Percentiles rank a stretch among this genome's conserved stretches.
phyloP scores from a whole-genome alignment of 345 rosid genomes.

The Diplotaxis tenuifolia region DNA sequence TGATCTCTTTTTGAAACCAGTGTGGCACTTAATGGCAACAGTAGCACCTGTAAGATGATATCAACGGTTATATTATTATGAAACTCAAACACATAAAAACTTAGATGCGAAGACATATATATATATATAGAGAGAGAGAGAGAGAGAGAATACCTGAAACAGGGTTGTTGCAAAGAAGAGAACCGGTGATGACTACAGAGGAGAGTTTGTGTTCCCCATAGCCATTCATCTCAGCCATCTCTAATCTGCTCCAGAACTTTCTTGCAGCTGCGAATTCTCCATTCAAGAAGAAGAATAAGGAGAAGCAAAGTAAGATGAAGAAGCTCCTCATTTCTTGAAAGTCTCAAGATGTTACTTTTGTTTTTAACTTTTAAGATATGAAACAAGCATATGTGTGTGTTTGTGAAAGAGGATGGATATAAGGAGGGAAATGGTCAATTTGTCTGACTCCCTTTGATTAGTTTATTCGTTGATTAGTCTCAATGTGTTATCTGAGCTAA shows the following conservation, averaged over 20 bases:
- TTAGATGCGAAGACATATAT: neutral
- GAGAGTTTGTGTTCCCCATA: slow-evolving; percentile 41
- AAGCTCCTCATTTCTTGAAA: slow-evolving; percentile 17
- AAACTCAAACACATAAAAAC: neutral
- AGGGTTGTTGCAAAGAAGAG: slow-evolving; percentile 29
- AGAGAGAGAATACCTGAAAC: slow-evolving; percentile 33
- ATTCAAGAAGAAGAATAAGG: slow-evolving; percentile 21
- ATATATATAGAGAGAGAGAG: no score
- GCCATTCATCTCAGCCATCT: slow-evolving; percentile 39
- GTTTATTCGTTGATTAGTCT: neutral
- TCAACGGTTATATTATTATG: neutral
- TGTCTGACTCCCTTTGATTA: slow-evolving; percentile 13
- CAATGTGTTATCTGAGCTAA: slow-evolving; percentile 32
- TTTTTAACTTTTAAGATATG: neutral
- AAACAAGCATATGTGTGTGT: slow-evolving; percentile 8
- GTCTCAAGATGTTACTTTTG: slow-evolving; percentile 5
- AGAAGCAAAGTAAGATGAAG: slow-evolving; percentile 23
- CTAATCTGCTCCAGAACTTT: slow-evolving; percentile 34
- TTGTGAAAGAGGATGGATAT: slow-evolving; percentile 22
- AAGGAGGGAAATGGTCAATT: slow-evolving; percentile 11
- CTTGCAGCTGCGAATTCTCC: slow-evolving; percentile 36
- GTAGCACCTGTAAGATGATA: slow-evolving; percentile 23
- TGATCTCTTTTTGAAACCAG: slow-evolving; percentile 20
- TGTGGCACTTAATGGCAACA: slow-evolving; percentile 33
- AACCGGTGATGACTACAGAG: slow-evolving; percentile 35